These are phyloP conservation scores for Colletotrichum destructivum DNA, from an alignment of 2,329 filamentous ascomycete genomes.

Conservation along the genomic window DNA sequence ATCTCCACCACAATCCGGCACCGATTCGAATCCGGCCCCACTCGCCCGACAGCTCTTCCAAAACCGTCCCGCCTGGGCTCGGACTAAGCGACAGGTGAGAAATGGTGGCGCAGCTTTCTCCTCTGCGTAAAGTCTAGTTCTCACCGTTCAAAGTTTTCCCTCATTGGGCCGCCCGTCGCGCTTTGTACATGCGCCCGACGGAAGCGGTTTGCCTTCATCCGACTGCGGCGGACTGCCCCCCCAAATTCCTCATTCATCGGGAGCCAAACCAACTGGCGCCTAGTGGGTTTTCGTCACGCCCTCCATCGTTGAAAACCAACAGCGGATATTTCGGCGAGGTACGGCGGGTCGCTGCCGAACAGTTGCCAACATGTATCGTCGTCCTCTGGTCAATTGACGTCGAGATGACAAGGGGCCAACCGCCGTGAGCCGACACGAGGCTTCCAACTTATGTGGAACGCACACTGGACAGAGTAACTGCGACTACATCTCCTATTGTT, in stretches of 20 bases:
- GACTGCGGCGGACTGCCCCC: neutral
- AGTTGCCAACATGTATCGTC: neutral
- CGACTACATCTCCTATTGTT: too few species aligned
- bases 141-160: neutral
- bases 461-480: neutral
- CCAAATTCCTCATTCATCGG: too few species aligned
- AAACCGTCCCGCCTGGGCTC: slow-evolving; percentile 3
- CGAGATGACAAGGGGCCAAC: neutral
- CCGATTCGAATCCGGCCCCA: slow-evolving; percentile 3
- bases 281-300: neutral
- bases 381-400: neutral
- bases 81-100: neutral
- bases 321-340: slow-evolving; percentile 6
- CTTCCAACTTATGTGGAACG: neutral
- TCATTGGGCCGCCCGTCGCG: neutral
- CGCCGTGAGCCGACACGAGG: neutral
- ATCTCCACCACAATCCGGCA: neutral
- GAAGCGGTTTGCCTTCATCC: slow-evolving; percentile 20
- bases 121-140: neutral
- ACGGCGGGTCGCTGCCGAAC: neutral
- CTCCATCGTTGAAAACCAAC: neutral
- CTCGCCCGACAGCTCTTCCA: neutral
- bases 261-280: neutral
- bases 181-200: slow-evolving; percentile 20
- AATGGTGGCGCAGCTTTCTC: neutral